Evolutionary conservation across 2,329 filamentous ascomycete species (phyloP).

Genomic region (Fusarium fujikuroi): DNA sequence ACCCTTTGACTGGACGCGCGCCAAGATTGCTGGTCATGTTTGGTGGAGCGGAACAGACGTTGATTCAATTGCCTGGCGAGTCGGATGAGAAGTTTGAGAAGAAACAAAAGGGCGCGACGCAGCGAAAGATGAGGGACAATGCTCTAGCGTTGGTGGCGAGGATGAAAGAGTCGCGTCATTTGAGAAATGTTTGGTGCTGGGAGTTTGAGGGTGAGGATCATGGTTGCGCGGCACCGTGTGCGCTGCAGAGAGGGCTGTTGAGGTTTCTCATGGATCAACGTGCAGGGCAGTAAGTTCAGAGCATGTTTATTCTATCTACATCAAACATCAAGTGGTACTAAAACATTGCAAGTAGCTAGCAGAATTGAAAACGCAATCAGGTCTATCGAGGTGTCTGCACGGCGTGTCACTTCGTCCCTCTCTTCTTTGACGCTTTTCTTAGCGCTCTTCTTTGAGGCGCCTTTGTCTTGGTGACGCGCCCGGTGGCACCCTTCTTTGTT

Average conservation of each 20-base stretch:
- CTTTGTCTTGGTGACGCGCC: background rate
- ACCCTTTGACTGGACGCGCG: slow-evolving; percentile 5
- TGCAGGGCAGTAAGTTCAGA: background rate
- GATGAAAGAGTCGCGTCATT: slow-evolving; percentile 24
- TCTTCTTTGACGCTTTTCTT: background rate
- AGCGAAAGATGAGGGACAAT: slow-evolving; percentile 38
- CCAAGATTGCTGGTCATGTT: slow-evolving; percentile 50
- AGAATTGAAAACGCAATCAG: background rate
- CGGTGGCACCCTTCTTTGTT: background rate
- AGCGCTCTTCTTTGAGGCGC: background rate
- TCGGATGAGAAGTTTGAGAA: slow-evolving; percentile 45
- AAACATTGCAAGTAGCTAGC: background rate
- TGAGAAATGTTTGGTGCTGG: slow-evolving; percentile 38
- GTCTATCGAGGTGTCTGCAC: background rate
- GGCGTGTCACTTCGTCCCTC: background rate
- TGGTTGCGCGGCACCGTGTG: slow-evolving; percentile 36
- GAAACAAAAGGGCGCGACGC: slow-evolving; percentile 29
- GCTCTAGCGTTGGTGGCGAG: slow-evolving; percentile 38
- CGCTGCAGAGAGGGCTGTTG: slow-evolving; percentile 34
- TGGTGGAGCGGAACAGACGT: slow-evolving; percentile 46
- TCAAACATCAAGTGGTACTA: background rate
- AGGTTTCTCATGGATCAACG: slow-evolving; percentile 34
- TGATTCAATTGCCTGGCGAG: slow-evolving; percentile 44
- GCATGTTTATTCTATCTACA: background rate
- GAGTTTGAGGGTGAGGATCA: slow-evolving; percentile 46